Percentiles rank a stretch among this genome's conserved stretches.
Conservation (phyloP, 768 basidiomycete species). For the Pleurotus giganteus region DNA sequence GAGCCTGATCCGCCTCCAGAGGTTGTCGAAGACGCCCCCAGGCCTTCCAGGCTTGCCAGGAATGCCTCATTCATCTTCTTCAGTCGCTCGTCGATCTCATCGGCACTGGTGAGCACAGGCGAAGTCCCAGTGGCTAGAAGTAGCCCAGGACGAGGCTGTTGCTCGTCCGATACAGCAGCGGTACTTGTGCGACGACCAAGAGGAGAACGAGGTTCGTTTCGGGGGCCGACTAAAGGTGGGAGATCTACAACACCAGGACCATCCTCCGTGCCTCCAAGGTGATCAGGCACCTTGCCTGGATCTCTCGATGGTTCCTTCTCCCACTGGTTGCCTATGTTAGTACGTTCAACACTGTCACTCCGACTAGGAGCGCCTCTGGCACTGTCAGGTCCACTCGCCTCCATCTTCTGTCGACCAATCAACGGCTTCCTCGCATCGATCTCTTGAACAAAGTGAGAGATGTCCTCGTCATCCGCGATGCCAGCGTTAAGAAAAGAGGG, state of each 20-base stretch:
- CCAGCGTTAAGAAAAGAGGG: constrained; percentile 45
- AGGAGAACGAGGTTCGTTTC: not conserved
- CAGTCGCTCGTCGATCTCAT: constrained; percentile 64
- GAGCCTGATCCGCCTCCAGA: constrained; percentile 13
- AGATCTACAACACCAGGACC: not conserved
- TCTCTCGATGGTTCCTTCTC: constrained; percentile 14
- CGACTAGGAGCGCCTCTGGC: constrained; percentile 7
- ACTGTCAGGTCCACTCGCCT: constrained; percentile 6
- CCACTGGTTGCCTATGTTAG: constrained; percentile 12
- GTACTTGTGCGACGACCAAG: constrained; percentile 11
- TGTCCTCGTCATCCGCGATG: constrained; percentile 68
- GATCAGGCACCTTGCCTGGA: constrained; percentile 2
- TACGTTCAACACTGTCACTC: constrained; percentile 2
- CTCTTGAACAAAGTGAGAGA: constrained; percentile 75
- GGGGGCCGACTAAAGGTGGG: not conserved
- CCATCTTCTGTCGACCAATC: constrained; percentile 31
- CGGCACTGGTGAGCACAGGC: constrained; percentile 62
- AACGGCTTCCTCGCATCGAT: constrained; percentile 72
- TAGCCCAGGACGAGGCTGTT: not conserved
- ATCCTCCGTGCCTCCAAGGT: not conserved
- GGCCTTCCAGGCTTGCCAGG: constrained; percentile 58
- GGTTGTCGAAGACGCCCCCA: constrained; percentile 34
- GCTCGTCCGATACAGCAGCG: constrained; percentile 1
- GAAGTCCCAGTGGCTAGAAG: constrained; percentile 28
- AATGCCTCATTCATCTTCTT: constrained; percentile 69